phyloP scores from a whole-genome alignment of 805 yeast species.

The Candida wancherniae region DNA sequence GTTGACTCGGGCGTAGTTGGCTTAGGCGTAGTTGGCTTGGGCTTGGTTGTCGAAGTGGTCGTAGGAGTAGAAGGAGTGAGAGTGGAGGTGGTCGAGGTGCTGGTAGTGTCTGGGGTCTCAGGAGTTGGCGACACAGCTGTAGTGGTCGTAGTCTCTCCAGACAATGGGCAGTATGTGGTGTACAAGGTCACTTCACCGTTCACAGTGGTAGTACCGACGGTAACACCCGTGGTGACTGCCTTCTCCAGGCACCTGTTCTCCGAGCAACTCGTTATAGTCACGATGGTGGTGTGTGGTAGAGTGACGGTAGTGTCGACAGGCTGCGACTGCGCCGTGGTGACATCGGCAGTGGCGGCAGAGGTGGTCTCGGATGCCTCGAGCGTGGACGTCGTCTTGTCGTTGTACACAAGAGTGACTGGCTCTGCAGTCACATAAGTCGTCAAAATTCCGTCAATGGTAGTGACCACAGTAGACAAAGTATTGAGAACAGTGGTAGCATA shows the following conservation, averaged over 20 bases:
- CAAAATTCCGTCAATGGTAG: conserved; percentile 35
- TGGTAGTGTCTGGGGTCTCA: conserved; percentile 1
- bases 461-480: conserved; percentile 29
- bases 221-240: conserved; percentile 19
- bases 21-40: conserved; percentile 1
- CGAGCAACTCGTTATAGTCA: conserved; percentile 27
- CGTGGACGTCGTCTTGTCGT: conserved; percentile 3
- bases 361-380: not conserved
- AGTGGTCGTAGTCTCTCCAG: conserved; percentile 9
- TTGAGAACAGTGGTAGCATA: conserved; percentile 31
- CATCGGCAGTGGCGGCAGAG: conserved; percentile 6
- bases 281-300: conserved; percentile 8
- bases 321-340: conserved; percentile 4
- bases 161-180: conserved; percentile 21
- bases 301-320: conserved; percentile 2
- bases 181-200: conserved; percentile 31
- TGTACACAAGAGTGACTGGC: conserved; percentile 19
- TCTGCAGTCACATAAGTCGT: conserved; percentile 34
- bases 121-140: conserved; percentile 1
- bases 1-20: not conserved
- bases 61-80: conserved; percentile 1
- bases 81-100: conserved; percentile 1
- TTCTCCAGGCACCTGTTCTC: conserved; percentile 21
- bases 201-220: conserved; percentile 27
- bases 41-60: conserved; percentile 1